Conservation (phyloP, 2,329 filamentous ascomycete genomes). For the Fusarium sororula region DNA sequence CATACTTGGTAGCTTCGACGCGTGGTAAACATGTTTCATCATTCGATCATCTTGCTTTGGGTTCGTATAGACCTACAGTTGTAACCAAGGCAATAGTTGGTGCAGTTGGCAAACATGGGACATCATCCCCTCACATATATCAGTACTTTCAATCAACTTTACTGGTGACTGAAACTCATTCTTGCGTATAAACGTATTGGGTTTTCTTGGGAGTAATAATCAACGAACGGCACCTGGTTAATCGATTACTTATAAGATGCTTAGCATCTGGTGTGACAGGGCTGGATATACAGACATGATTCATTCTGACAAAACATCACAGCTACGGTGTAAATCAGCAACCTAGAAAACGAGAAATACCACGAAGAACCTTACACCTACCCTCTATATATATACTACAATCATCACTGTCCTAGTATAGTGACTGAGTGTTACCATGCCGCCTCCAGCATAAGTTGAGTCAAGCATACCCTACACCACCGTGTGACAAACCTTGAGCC, state of each 20-base stretch:
- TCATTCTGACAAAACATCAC: background rate
- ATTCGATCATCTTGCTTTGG: background rate
- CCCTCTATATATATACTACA: background rate
- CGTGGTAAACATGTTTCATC: background rate
- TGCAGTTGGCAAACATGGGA: background rate
- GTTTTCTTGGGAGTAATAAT: no score
- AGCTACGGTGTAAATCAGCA: background rate
- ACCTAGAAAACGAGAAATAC: background rate
- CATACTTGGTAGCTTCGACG: background rate
- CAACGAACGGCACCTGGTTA: background rate
- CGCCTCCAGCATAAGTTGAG: background rate
- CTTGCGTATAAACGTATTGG: background rate
- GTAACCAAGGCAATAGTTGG: background rate
- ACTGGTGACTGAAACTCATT: background rate
- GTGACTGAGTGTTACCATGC: background rate
- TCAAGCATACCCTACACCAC: conserved; percentile 25
- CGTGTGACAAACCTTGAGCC: background rate
- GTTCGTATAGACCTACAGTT: background rate
- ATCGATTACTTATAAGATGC: background rate
- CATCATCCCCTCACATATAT: background rate
- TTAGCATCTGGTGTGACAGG: background rate
- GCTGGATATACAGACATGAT: background rate
- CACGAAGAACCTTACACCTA: no score
- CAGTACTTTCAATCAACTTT: background rate
- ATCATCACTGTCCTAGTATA: background rate